Evolutionary conservation across 805 yeast genomes (phyloP).

Genomic region (Yarrowia yakushimensis): DNA sequence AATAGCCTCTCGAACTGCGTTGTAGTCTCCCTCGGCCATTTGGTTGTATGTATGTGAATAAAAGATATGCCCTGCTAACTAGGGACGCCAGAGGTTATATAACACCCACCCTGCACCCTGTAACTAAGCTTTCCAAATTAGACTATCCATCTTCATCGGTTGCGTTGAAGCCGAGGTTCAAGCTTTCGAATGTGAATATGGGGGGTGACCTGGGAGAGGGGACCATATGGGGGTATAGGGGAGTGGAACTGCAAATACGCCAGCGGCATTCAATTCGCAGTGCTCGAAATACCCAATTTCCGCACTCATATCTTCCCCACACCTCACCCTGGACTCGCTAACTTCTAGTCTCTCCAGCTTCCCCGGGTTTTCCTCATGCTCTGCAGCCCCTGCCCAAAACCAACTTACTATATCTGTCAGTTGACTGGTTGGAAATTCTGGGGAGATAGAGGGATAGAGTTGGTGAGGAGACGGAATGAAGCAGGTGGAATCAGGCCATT

Average conservation of each 20-base stretch:
- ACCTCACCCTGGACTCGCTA: neutral
- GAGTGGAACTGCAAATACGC: too few relatives aligned
- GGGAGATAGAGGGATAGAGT: neutral
- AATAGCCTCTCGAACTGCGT: constrained; percentile 41
- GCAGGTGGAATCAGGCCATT: too few relatives aligned
- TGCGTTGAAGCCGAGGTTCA: constrained; percentile 23
- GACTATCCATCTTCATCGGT: constrained; percentile 12
- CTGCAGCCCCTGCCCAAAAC: neutral
- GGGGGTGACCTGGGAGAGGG: neutral
- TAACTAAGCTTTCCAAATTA: constrained; percentile 6
- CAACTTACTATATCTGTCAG: constrained; percentile 2
- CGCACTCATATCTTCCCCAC: neutral
- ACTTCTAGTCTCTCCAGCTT: constrained; percentile 1
- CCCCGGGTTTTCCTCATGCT: constrained; percentile 4
- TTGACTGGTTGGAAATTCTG: neutral
- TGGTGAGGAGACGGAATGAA: too few relatives aligned
- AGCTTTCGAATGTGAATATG: constrained; percentile 24
- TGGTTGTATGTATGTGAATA: neutral
- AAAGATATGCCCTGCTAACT: neutral
- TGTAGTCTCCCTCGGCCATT: constrained; percentile 38
- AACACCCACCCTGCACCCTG: constrained; percentile 1
- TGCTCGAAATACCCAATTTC: too few relatives aligned
- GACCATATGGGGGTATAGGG: neutral
- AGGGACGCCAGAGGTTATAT: constrained; percentile 5
- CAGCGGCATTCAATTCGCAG: neutral